Evolutionary conservation across 1,284 basidiomycete species (phyloP), one percentile per base, ranked within the genome.

Genomic region (Schizophyllum commune): DNA sequence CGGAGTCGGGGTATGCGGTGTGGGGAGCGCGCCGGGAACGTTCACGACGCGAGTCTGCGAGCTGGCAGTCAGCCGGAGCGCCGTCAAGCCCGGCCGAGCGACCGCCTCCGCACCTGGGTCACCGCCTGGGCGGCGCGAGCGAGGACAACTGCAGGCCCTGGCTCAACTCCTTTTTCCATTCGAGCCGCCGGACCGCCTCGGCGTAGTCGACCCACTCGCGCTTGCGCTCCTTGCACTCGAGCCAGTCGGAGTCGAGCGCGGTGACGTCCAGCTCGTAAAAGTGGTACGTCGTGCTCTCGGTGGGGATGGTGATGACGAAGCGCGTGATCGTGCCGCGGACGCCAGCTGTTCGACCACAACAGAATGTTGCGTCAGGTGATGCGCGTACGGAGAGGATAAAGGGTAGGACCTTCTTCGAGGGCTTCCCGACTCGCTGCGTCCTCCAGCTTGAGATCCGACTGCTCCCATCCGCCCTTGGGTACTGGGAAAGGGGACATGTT

Each of bases 331-430:
- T 85, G 73, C 89, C 89, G 69, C 86, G 88, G 68, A 91, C 87
- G 74, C 89, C 89, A 71, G 89, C 89, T 91, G 77, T 72, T 70
- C 63, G 65, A 64, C 66, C 63, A 67, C 52, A 64, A 70, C 69
- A 63, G 70, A 68, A 68, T 69, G 67, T 68, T 67, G 68, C 70
- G 81, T 85, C 77, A 85, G 83, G 83, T 81, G 79, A 72, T 76
- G 83, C 82, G 81, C 81, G 79, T 80, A 87, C 84, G 84, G 79
- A 82, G 74, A 86, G 79, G 88, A 81, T 80, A 85, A 85, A 83
- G 79, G 84, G 84, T 86, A 84, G 84, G 88, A 92, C 90, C 90
- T 92, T 92, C 90, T 90, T 92, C 90, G 75, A 88, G 80, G 77
- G 90, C 90, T 85, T 92, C 90, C 74, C 91, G 84, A 71, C 84